These are phyloP conservation scores for Ophiostoma sp. DNA, from an alignment of 2,329 filamentous ascomycete genomes.

Conservation along the genomic window DNA sequence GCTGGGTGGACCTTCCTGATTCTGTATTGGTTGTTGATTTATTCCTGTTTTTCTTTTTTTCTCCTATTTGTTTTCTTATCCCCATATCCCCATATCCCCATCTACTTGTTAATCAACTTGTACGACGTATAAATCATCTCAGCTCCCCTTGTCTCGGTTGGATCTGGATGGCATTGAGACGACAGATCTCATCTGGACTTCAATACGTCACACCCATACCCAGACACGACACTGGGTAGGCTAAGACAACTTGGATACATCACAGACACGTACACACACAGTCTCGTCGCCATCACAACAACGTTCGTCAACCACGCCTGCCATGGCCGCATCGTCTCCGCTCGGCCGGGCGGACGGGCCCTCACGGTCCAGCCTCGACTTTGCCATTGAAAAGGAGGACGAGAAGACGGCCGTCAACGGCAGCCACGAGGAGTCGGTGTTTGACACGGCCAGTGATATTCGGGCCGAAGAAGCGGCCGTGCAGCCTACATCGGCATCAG, in stretches of 20 bases:
- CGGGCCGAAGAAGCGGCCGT: not conserved
- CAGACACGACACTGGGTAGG: not conserved
- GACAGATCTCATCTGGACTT: not conserved
- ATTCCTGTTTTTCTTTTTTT: not conserved
- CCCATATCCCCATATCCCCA: not conserved
- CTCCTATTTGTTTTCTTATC: not conserved
- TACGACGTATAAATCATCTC: not conserved
- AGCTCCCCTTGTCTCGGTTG: not conserved
- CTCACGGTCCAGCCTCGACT: not conserved
- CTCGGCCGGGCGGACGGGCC: not conserved
- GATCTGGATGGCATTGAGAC: not conserved
- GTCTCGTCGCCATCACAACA: not conserved
- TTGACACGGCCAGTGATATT: conserved; percentile 18
- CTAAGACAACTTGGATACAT: not conserved
- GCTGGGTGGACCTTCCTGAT: not conserved
- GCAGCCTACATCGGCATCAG: not conserved
- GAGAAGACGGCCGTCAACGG: not conserved
- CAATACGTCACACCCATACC: not conserved
- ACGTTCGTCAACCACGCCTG: not conserved
- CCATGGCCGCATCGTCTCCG: not conserved
- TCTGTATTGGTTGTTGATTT: not conserved
- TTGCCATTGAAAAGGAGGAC: not conserved
- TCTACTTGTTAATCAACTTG: too few species aligned
- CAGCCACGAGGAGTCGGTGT: conserved; percentile 4
- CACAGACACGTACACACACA: not conserved